Base-by-base conservation (phyloP, 2,329 filamentous ascomycete species). In the Pseudocercospora vitis region DNA sequence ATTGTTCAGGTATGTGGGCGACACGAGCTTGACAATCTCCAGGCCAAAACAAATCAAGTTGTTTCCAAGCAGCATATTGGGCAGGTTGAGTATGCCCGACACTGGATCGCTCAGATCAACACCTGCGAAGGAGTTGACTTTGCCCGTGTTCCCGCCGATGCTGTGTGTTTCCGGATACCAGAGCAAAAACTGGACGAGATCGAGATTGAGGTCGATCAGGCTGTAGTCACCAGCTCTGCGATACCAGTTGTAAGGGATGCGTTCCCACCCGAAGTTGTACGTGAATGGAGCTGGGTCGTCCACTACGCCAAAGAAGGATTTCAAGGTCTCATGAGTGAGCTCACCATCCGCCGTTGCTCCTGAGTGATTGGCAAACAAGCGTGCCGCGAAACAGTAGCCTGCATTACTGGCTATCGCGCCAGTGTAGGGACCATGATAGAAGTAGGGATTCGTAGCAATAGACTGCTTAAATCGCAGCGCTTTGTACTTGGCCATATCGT, bases 231-330 rank as follows among this genome's bases (percentile, higher is more conserved):
- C 26, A 6, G 26, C 14, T 5, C 24, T 31, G 1, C 26, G 24
- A 31, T 48, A 48, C 50, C 50, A 53, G n/a, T 48, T 48, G 24
- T 31, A 37, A 4, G 50, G 50, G 21, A 53, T 53, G 2, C 42
- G 14, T 23, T 53, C 50, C n/a, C 42, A 48, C 4, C 50, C 50
- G 11, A 24, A 19, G 7, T n/a, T 42, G 50, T 53, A 48, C 6
- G 50, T 53, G 26, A 53, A 53, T 7, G 50, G 50, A 5, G n/a
- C 16, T 5, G 50, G 50, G n/a, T 42, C 19, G 29, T 48, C 14
- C 24, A 37, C 47, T 4, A 53, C 14, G 1, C 21, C 50, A 18
- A 40, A 53, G 24, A 53, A 31, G 23, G 14, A 23, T 16, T 53
- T 26, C 3, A 53, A 9, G 11, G 42, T 42, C 16, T 53, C 50